Evolutionary conservation across 2,329 filamentous ascomycete species (phyloP).

Genomic region (Alternaria metachromatica): DNA sequence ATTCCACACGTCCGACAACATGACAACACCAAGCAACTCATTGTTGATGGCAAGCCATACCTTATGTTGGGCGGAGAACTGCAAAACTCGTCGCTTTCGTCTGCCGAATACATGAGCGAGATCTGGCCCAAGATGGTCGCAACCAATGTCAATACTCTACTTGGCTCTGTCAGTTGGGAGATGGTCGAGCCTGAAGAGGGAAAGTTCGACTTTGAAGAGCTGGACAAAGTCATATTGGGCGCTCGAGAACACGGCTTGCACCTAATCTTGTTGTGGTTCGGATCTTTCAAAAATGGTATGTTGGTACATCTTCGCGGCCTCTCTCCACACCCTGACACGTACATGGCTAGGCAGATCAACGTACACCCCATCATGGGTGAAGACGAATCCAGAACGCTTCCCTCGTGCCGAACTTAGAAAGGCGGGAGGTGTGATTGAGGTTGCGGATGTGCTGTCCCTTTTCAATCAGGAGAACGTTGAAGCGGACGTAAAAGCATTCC

Average conservation of each 20-base stretch:
- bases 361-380: conserved; percentile 39
- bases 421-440: conserved; percentile 27
- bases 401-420: conserved; percentile 31
- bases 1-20: conserved; percentile 32
- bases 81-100: conserved; percentile 57
- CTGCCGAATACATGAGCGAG: conserved; percentile 53
- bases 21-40: conserved; percentile 43
- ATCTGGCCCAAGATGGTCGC: conserved; percentile 53
- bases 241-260: conserved; percentile 49
- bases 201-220: conserved; percentile 51
- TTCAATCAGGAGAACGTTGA: conserved; percentile 46
- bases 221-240: conserved; percentile 51
- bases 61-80: conserved; percentile 56
- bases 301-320: not conserved
- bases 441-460: conserved; percentile 30
- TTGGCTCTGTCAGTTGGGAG: conserved; percentile 57
- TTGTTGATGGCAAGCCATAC: conserved; percentile 55
- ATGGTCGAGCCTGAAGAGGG: conserved; percentile 56
- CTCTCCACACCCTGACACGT: not conserved
- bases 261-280: conserved; percentile 57
- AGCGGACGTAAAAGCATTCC: conserved; percentile 52
- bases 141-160: conserved; percentile 54
- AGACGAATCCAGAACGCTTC: conserved; percentile 45
- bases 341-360: conserved; percentile 14
- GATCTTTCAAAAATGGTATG: conserved; percentile 55